A percentile compares a stretch with the other conserved stretches of the same genome.
Conservation (phyloP, 2,329 filamentous ascomycete species). For the Magnaporthales sp. region DNA sequence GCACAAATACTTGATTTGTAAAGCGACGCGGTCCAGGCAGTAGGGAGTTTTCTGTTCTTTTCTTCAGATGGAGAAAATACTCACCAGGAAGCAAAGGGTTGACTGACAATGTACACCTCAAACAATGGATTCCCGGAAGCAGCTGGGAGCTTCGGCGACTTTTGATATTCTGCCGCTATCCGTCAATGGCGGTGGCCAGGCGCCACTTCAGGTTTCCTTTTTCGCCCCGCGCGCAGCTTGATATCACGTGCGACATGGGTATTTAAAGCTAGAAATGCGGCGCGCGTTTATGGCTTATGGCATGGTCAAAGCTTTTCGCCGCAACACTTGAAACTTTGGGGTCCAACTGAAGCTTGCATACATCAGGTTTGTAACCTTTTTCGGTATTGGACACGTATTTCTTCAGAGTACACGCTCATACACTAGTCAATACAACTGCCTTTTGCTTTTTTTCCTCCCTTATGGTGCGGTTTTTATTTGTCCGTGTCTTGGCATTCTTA, state of each 20-base stretch:
- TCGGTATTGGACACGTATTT: slow-evolving; percentile 1
- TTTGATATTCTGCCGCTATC: background rate
- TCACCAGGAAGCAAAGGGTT: background rate
- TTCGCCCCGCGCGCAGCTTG: background rate
- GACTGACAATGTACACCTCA: background rate
- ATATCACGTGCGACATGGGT: background rate
- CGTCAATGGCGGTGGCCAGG: background rate
- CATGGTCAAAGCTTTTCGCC: background rate
- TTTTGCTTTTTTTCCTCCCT: background rate
- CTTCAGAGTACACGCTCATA: background rate
- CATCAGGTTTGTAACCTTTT: background rate
- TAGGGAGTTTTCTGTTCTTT: too few species aligned
- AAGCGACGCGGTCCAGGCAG: background rate
- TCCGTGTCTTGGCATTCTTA: background rate
- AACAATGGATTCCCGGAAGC: background rate
- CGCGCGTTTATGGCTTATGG: background rate
- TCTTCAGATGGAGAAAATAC: background rate
- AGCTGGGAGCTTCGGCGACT: background rate
- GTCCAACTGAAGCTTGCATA: background rate
- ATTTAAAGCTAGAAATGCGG: background rate
- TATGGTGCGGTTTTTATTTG: background rate
- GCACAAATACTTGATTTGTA: background rate
- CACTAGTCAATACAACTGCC: background rate
- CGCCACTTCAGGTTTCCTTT: background rate
- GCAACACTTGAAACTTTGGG: background rate